These are phyloP conservation scores for Cnidoscolus chayamansa DNA, from an alignment of 441 rosid species.

Conservation along the genomic window DNA sequence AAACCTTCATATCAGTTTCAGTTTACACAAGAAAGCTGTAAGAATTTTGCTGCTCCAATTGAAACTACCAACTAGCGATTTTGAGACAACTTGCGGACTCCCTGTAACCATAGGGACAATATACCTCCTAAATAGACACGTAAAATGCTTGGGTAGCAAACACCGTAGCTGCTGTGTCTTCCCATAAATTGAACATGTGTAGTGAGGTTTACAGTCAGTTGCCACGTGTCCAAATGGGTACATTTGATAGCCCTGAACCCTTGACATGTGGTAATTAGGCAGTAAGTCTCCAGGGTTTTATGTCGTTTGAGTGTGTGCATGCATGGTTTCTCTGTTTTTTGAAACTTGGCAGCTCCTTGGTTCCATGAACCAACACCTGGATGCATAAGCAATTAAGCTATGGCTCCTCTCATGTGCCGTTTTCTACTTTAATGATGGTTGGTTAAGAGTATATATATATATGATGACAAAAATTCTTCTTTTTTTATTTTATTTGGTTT, in stretches of 20 bases:
- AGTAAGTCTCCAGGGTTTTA: neutral
- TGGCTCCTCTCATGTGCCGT: too few relatives aligned
- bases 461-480: too few relatives aligned
- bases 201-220: slow-evolving; percentile 3
- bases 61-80: neutral
- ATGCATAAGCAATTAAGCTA: neutral
- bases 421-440: too few relatives aligned
- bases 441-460: too few relatives aligned
- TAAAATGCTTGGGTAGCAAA: slow-evolving; percentile 12
- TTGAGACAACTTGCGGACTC: neutral
- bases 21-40: neutral
- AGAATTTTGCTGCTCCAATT: neutral
- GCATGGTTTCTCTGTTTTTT: neutral
- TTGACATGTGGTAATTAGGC: slow-evolving; percentile 43
- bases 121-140: slow-evolving; percentile 16
- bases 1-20: neutral
- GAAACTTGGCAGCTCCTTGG: slow-evolving; percentile 22
- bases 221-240: slow-evolving; percentile 43
- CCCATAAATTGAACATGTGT: slow-evolving; percentile 34
- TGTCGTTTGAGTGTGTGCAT: slow-evolving; percentile 4
- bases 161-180: slow-evolving; percentile 33
- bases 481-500: too few relatives aligned
- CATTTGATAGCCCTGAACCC: slow-evolving; percentile 8
- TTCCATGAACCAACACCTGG: slow-evolving; percentile 27
- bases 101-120: neutral